Percentiles rank a stretch among this genome's conserved stretches.
phyloP scores from a whole-genome alignment of 371 early-diverging fungal genomes.

The Choanephora cucurbitarum region DNA sequence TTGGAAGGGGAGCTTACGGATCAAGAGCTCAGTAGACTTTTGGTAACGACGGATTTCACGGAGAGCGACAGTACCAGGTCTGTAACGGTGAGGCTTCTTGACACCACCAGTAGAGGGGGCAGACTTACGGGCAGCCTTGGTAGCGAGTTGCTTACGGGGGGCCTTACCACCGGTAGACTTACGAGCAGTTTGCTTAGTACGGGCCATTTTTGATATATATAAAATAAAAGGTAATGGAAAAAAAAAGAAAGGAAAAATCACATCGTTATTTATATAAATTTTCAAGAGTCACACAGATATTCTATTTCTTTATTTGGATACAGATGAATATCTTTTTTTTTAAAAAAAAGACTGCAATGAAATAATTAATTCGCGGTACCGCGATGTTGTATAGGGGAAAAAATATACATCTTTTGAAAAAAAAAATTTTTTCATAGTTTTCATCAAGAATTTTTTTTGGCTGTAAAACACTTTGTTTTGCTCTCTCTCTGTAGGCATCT shows the following conservation, averaged over 20 bases:
- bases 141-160: constrained; percentile 97
- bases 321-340: constrained; percentile 13
- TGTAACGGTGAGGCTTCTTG: constrained; percentile 89
- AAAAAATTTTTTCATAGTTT: no score
- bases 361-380: not conserved
- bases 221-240: constrained; percentile 2
- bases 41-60: constrained; percentile 98
- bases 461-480: no score
- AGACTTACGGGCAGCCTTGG: constrained; percentile 83
- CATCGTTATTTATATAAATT: constrained; percentile 6
- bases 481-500: no score
- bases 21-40: constrained; percentile 96
- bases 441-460: no score
- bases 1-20: constrained; percentile 99
- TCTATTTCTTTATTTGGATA: constrained; percentile 10
- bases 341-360: constrained; percentile 9
- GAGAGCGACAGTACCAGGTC: constrained; percentile 90
- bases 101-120: constrained; percentile 59
- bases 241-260: not conserved
- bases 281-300: constrained; percentile 10
- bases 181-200: constrained; percentile 99
- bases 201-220: constrained; percentile 71
- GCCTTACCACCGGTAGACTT: constrained; percentile 99
- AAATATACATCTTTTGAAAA: constrained; percentile 4
- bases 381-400: not conserved